Evolutionary conservation across 2,329 filamentous ascomycete species (phyloP).

Genomic region (Parafenestella ontariensis): DNA sequence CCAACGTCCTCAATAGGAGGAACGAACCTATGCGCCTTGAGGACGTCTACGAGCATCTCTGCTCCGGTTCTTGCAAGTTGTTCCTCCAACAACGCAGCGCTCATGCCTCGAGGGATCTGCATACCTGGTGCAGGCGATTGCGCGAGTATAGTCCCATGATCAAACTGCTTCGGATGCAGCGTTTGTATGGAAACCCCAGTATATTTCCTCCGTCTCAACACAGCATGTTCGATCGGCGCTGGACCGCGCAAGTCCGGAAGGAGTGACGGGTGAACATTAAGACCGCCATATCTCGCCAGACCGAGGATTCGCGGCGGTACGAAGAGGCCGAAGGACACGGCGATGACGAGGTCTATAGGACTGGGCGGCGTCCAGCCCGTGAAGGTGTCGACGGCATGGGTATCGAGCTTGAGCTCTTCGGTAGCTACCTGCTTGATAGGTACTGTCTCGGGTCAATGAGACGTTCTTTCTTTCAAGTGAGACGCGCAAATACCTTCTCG

Average conservation of each 20-base stretch:
- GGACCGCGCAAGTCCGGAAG: conserved; percentile 86
- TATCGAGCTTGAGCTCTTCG: conserved; percentile 65
- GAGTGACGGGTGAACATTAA: conserved; percentile 93
- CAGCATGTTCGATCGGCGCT: conserved; percentile 84
- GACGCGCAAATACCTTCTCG: conserved; percentile 62
- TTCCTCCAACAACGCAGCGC: conserved; percentile 59
- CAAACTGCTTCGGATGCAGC: conserved; percentile 76
- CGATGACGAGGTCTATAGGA: conserved; percentile 76
- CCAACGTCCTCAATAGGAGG: conserved; percentile 60
- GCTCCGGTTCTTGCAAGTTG: conserved; percentile 70
- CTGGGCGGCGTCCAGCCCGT: conserved; percentile 69
- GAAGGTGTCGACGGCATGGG: conserved; percentile 84
- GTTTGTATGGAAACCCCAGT: conserved; percentile 90
- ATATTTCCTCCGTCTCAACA: conserved; percentile 66
- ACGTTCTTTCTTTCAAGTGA: not conserved
- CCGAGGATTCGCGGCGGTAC: conserved; percentile 79
- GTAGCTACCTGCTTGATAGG: conserved; percentile 73
- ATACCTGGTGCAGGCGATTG: conserved; percentile 67
- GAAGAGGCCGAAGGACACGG: conserved; percentile 93
- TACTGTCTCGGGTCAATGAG: conserved; percentile 58
- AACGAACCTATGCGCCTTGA: conserved; percentile 70
- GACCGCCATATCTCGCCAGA: conserved; percentile 77
- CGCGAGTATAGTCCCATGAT: conserved; percentile 76
- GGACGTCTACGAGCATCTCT: conserved; percentile 70
- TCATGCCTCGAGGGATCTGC: conserved; percentile 58